phyloP scores from a whole-genome alignment of 345 rosid species.

The Hibiscus mutabilis region DNA sequence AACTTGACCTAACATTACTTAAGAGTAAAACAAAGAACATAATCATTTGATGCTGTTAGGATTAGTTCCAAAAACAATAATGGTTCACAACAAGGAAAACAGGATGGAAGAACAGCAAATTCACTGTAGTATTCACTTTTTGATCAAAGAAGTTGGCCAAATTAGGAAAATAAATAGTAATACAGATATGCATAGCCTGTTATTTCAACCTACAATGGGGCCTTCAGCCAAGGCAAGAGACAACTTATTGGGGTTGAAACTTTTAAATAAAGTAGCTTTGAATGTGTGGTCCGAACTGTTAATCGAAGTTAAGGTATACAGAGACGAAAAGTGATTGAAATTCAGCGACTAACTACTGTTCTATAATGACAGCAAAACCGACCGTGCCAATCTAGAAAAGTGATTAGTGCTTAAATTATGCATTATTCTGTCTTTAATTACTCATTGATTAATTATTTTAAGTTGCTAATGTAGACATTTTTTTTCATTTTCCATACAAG shows the following conservation, averaged over 20 bases:
- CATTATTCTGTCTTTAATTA: too few species aligned
- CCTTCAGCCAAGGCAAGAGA: slow-evolving; percentile 5
- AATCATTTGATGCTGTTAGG: background rate
- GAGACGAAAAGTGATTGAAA: background rate
- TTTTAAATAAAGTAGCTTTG: slow-evolving; percentile 5
- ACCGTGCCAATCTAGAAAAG: background rate
- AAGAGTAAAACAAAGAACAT: background rate
- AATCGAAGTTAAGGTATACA: background rate
- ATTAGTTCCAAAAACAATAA: background rate
- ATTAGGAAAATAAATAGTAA: slow-evolving; percentile 15
- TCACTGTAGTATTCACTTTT: slow-evolving; percentile 3
- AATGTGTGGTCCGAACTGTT: slow-evolving; percentile 24
- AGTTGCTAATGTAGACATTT: too few species aligned
- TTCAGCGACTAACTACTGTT: background rate
- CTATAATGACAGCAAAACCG: background rate
- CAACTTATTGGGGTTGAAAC: slow-evolving; percentile 5
- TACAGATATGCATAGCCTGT: background rate
- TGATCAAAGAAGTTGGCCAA: background rate
- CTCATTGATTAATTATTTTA: too few species aligned
- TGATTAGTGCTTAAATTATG: too few species aligned
- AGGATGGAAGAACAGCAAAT: slow-evolving; percentile 4
- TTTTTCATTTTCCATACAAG: too few species aligned
- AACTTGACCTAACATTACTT: background rate
- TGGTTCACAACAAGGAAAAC: background rate
- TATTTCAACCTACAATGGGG: slow-evolving; percentile 15